Percentiles rank a stretch among this genome's conserved stretches.
These are phyloP conservation scores for Salix koriyanagi DNA, from an alignment of 345 rosid species.

Conservation along the genomic window DNA sequence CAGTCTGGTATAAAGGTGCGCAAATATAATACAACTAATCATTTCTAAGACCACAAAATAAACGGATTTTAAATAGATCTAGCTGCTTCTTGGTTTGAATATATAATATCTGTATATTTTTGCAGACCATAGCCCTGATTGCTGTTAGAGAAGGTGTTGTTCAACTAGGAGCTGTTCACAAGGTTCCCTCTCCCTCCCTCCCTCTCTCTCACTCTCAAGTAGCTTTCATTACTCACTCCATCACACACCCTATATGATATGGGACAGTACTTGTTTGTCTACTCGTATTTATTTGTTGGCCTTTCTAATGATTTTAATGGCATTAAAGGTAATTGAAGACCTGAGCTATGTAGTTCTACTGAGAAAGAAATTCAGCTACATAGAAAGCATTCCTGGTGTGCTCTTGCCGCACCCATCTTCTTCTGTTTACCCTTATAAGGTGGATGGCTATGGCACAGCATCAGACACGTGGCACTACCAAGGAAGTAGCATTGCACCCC, in stretches of 20 bases:
- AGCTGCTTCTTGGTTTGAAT: background rate
- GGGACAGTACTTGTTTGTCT: background rate
- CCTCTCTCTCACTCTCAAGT: background rate
- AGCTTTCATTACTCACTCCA: too few species aligned
- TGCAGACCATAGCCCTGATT: conserved; percentile 92
- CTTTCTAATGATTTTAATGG: background rate
- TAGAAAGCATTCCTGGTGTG: conserved; percentile 91
- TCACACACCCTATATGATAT: background rate
- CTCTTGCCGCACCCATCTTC: conserved; percentile 92
- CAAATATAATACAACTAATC: too few species aligned
- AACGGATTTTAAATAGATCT: conserved; percentile 4
- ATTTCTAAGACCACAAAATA: background rate
- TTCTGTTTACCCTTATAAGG: conserved; percentile 55
- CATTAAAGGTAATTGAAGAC: conserved; percentile 68
- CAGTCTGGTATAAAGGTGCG: conserved; percentile 87
- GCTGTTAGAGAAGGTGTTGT: conserved; percentile 98
- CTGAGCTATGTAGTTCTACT: conserved; percentile 73
- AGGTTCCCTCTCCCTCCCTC: conserved; percentile 39
- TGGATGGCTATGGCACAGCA: conserved; percentile 28
- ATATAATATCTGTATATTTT: conserved; percentile 3
- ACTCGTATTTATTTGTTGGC: background rate
- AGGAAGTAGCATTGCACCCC: conserved; percentile 24
- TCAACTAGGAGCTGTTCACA: conserved; percentile 83
- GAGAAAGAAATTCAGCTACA: conserved; percentile 81
- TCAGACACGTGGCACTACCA: conserved; percentile 60